These are phyloP conservation scores for Carallia brachiata DNA, from an alignment of 345 rosid genomes.

Conservation along the genomic window DNA sequence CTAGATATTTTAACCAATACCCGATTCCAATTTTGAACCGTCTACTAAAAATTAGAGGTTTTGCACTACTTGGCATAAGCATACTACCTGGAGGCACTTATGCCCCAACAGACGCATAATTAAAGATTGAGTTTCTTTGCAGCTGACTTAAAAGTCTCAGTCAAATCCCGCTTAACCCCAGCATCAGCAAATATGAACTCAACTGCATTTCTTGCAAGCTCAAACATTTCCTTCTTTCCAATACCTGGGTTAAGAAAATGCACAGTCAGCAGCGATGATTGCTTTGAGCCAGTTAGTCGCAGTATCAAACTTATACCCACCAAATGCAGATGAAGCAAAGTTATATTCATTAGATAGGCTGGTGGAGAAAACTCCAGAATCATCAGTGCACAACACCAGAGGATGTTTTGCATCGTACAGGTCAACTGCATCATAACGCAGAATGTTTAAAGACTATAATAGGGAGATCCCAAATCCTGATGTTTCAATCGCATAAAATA, in stretches of 20 bases:
- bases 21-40: no score
- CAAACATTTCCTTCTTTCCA: constrained; percentile 57
- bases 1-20: no score
- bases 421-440: constrained; percentile 46
- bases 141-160: constrained; percentile 42
- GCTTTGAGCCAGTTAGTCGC: constrained; percentile 1
- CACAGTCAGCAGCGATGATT: constrained; percentile 12
- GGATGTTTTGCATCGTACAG: constrained; percentile 74
- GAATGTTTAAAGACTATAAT: no score
- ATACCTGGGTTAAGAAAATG: constrained; percentile 45
- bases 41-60: not conserved
- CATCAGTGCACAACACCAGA: constrained; percentile 78
- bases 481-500: not conserved
- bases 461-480: not conserved
- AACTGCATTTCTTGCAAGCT: constrained; percentile 58
- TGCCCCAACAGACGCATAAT: constrained; percentile 11
- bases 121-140: constrained; percentile 32
- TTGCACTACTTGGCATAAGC: not conserved
- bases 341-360: constrained; percentile 66
- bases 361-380: constrained; percentile 84
- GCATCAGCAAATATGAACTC: constrained; percentile 68
- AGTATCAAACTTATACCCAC: constrained; percentile 34
- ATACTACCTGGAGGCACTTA: not conserved
- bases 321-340: constrained; percentile 71
- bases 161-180: constrained; percentile 55